Base-by-base conservation (phyloP, 768 basidiomycete species). In the Suillus subaureus region DNA sequence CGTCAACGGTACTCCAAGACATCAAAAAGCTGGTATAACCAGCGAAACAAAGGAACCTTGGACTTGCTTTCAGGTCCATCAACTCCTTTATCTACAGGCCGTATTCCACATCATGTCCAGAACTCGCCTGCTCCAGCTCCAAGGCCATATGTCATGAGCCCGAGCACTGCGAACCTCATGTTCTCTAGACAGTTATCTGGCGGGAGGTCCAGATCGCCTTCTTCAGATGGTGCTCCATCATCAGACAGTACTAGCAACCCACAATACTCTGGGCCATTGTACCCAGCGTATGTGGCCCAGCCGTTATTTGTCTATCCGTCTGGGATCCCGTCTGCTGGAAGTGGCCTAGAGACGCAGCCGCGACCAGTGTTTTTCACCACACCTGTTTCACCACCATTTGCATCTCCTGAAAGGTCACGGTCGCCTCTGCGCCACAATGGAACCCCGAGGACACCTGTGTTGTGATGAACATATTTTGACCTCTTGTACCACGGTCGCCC, bases 21-120 rank as follows among this genome's bases (percentile, higher is more conserved):
- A 55, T 68, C 76, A 23, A 66, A 67, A 28, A 73, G 72, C 1
- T 77, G 77, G 75, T 77, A 77, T n/a, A 63, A 64, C 0, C 67
- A 70, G 28, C 75, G 75, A 18, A 67, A 75, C 18, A 75, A 69
- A 23, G 70, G 67, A 31, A 68, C 66, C 8, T 60, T 77, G 35
- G 77, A 77, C 40, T 51, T 77, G 39, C 67, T 78, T 6, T 77
- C 75, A 8, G 75, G 75, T 2, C 76, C 75, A 4, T 76, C 75
- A 35, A 76, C 73, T 31, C 76, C 75, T 2, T 78, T 76, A 49
- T 75, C 71, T 49, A 71, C 75, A 23, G 75, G 75, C 3, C 55
- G 76, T n/a, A 63, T 75, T 9, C 73, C 71, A 1, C 42, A 57
- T 21, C 76, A 73, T 3, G 52, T 58, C 13, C 62, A 35, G 33